A percentile compares a stretch with the other conserved stretches of the same genome.
Conservation (phyloP, 306 rosid species). For the Inga laurina region DNA sequence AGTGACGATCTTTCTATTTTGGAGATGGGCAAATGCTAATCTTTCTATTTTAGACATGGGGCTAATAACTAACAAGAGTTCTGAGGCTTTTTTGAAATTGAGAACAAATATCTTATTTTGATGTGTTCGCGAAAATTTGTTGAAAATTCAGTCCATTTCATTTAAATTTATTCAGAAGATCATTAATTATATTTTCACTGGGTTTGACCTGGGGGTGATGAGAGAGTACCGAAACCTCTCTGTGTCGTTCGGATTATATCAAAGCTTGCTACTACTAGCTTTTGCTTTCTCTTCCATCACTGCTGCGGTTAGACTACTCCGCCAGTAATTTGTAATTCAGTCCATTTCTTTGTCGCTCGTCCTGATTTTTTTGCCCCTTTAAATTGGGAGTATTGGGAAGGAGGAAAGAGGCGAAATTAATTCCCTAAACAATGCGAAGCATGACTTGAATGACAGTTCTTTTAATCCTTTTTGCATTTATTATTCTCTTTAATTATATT, state of each 20-base stretch:
- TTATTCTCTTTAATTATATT: not conserved
- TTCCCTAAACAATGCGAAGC: not conserved
- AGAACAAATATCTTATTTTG: no score
- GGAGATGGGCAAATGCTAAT: no score
- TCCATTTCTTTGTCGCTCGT: not conserved
- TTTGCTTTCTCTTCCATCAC: not conserved
- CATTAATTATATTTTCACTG: not conserved
- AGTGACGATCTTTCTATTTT: no score
- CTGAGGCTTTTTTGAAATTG: no score
- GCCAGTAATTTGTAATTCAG: not conserved
- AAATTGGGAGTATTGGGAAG: not conserved
- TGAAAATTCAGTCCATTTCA: no score
- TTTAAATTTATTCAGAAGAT: no score
- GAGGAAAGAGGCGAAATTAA: not conserved
- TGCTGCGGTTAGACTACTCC: not conserved
- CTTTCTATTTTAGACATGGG: no score
- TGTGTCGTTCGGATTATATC: no score
- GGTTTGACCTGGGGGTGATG: constrained; percentile 24
- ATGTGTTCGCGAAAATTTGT: no score
- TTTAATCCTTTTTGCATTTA: not conserved
- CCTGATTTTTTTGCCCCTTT: not conserved
- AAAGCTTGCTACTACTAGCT: no score
- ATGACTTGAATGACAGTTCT: not conserved
- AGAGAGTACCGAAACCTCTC: no score
- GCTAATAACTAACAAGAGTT: no score